Percentiles rank a stretch among this genome's conserved stretches.
Evolutionary conservation across 1,284 basidiomycete genomes (phyloP).

Genomic region (Cutaneotrichosporon daszewskae): DNA sequence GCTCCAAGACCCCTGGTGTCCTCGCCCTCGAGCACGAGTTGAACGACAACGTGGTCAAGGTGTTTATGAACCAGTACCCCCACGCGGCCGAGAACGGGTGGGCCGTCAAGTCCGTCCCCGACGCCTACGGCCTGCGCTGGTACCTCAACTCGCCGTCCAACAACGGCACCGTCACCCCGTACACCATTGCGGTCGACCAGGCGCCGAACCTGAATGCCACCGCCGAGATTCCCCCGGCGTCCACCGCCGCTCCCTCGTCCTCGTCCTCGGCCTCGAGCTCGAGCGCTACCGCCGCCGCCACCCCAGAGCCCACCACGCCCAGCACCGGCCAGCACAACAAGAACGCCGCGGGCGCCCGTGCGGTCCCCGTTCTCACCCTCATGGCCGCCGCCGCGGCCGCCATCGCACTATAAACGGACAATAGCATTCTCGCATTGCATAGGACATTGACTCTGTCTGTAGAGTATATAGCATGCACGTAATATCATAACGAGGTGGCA

Average conservation of each 20-base stretch:
- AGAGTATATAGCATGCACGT: too few species aligned
- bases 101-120: conserved; percentile 35
- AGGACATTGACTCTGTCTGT: background rate
- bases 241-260: background rate
- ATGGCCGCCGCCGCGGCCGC: conserved; percentile 5
- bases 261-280: background rate
- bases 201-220: conserved; percentile 15
- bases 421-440: background rate
- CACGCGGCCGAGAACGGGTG: conserved; percentile 34
- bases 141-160: conserved; percentile 38
- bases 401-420: conserved; percentile 6
- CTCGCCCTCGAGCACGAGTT: conserved; percentile 40
- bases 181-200: conserved; percentile 21
- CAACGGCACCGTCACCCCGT: conserved; percentile 13
- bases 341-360: background rate
- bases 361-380: conserved; percentile 1
- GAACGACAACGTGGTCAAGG: conserved; percentile 28
- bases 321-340: conserved; percentile 2
- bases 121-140: conserved; percentile 36
- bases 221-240: background rate
- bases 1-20: conserved; percentile 33
- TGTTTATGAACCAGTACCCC: conserved; percentile 35
- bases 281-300: background rate
- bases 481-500: too few species aligned
- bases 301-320: background rate